Base-by-base conservation (phyloP, 805 yeast species). In the Yamadazyma phyllophila region DNA sequence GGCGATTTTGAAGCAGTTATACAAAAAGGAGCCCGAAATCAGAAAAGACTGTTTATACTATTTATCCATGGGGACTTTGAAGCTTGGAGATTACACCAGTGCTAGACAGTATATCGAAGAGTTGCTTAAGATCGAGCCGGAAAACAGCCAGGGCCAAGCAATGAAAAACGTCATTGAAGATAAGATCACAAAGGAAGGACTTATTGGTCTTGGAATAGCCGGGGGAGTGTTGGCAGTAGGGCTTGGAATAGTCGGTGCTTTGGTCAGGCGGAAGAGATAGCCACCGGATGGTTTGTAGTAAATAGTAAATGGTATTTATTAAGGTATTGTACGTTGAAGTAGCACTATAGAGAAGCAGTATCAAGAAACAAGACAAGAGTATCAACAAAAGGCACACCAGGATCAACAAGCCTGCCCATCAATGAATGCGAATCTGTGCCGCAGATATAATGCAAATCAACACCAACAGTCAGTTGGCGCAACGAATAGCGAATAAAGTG, bases 21-120 rank as follows among this genome's bases (percentile, higher is more conserved):
- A 85, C 66, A 80, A 84, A 53, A 88, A 81, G 41, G 84, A 85
- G 0, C 92, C 96, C 0, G 77, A 80, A 44, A 78, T 96, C 66
- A 79, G 97, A 57, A 74, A 97, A 46, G 99, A 94, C 62, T 84
- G 95, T 47, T 73, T 94, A 30, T 94, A 89, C 60, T 94, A 94
- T 63, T 69, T 94, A 48, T 78, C 96, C 3, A 72, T 94, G 40
- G 98, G 97, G 0, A 83, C 94, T 43, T 91, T 77, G 65, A 92
- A 92, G 63, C 71, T 89, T 6, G 95, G 96, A 9, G 97, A 94
- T 59, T 90, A 83, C 60, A 69, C 85, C 32, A 87, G 88, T 60
- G 89, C 97, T 2, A 81, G 94, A 56, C 71, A 92, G 53, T 94
- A 92, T 62, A 80, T 88, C 3, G 96, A 91, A 47, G 79, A 86